phyloP scores from a whole-genome alignment of 108 stramenopile species.

The Parietichytrium sp. region DNA sequence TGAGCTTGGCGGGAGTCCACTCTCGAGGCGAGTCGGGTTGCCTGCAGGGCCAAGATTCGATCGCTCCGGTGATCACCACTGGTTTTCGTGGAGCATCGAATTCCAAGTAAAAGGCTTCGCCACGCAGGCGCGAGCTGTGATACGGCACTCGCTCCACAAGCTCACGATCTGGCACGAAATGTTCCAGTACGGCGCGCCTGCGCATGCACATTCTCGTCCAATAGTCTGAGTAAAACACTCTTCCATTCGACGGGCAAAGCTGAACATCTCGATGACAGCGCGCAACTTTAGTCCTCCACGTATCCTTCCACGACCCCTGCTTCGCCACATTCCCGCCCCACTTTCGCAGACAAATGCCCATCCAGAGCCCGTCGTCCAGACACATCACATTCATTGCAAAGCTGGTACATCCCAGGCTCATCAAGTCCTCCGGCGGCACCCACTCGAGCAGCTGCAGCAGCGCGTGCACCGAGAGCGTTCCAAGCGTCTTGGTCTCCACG shows the following conservation, averaged over 20 bases:
- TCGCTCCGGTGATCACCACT: background rate
- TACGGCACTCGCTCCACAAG: background rate
- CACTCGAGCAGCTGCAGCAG: background rate
- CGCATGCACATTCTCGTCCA: background rate
- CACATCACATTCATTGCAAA: no score
- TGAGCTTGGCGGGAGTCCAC: background rate
- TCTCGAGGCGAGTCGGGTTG: no score
- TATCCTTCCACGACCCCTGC: no score
- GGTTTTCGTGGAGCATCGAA: constrained; percentile 26
- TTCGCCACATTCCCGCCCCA: no score
- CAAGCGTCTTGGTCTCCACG: background rate
- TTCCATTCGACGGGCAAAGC: no score
- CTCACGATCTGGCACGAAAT: background rate
- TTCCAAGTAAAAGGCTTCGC: background rate
- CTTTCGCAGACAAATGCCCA: no score
- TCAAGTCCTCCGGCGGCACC: background rate
- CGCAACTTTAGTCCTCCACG: no score
- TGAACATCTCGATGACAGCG: no score
- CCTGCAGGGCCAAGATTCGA: background rate
- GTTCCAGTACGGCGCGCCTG: background rate
- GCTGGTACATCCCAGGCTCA: background rate
- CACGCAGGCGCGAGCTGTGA: background rate
- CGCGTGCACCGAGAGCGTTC: background rate
- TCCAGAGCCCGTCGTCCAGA: no score
- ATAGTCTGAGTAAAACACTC: no score